These are phyloP conservation scores for Cubamyces sp. DNA, from an alignment of 768 basidiomycete species.

Conservation along the genomic window DNA sequence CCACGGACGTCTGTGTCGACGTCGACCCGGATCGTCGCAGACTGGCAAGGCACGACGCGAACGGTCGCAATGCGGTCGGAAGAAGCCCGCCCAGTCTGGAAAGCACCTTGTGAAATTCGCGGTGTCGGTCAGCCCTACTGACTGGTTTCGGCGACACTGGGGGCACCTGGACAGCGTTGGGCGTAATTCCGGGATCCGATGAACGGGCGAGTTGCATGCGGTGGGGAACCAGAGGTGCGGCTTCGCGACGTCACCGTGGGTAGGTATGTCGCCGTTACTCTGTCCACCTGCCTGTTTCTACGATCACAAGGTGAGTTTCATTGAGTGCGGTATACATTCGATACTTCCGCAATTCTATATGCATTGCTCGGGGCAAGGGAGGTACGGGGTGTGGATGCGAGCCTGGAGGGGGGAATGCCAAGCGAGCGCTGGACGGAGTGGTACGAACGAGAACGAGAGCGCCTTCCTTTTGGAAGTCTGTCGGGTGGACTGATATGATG, in stretches of 20 bases:
- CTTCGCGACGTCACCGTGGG: background rate
- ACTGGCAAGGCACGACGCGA: background rate
- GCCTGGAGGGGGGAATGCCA: background rate
- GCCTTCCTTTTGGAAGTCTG: slow-evolving; percentile 13
- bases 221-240: background rate
- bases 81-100: background rate
- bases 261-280: background rate
- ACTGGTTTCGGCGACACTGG: background rate
- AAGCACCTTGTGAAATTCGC: background rate
- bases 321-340: no score
- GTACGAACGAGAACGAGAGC: slow-evolving; percentile 16
- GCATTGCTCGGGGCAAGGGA: no score
- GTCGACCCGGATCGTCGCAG: background rate
- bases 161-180: background rate
- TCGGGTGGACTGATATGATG: background rate
- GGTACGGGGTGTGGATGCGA: background rate
- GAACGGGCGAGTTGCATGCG: background rate
- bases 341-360: no score
- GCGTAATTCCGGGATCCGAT: background rate
- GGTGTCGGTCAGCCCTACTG: background rate
- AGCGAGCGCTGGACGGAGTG: background rate
- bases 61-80: background rate
- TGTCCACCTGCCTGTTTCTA: background rate
- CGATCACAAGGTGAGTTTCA: background rate
- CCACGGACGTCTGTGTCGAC: no score